Evolutionary conservation across 2,329 filamentous ascomycete genomes (phyloP).

Genomic region (Cercospora nicotianae): DNA sequence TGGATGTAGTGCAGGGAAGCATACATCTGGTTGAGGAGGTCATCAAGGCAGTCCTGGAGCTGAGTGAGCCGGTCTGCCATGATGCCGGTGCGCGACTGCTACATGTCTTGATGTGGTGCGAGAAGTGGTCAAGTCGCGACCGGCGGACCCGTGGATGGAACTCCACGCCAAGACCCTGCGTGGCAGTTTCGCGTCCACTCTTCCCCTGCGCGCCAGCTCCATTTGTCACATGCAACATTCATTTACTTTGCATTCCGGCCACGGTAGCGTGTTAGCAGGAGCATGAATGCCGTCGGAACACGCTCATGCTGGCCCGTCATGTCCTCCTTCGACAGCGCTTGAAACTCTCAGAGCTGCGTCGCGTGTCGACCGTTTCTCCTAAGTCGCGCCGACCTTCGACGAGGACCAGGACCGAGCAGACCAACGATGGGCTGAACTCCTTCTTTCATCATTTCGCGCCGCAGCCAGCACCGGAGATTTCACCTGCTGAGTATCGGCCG

Average conservation of each 20-base stretch:
- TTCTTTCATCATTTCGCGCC: slow-evolving; percentile 8
- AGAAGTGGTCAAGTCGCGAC: not conserved
- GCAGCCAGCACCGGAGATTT: not conserved
- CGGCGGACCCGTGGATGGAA: not conserved
- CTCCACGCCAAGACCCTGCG: slow-evolving; percentile 7
- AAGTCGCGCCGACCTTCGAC: slow-evolving; percentile 3
- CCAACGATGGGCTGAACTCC: slow-evolving; percentile 1
- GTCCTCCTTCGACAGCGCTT: slow-evolving; percentile 14
- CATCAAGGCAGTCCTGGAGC: slow-evolving; percentile 80
- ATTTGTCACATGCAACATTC: slow-evolving; percentile 2
- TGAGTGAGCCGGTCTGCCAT: slow-evolving; percentile 71
- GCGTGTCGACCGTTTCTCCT: slow-evolving; percentile 6
- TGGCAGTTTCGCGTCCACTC: slow-evolving; percentile 1
- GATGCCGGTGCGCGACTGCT: slow-evolving; percentile 5
- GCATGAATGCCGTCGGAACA: slow-evolving; percentile 20
- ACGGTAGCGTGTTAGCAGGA: slow-evolving; percentile 19
- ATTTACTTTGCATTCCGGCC: slow-evolving; percentile 6
- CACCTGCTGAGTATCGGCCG: not conserved
- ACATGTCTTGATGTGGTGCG: not conserved
- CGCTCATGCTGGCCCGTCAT: slow-evolving; percentile 25
- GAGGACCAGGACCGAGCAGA: not conserved
- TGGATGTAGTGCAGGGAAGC: slow-evolving; percentile 48
- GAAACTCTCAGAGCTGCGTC: slow-evolving; percentile 5
- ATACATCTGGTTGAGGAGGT: slow-evolving; percentile 56
- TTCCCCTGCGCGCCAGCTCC: not conserved